phyloP scores from a whole-genome alignment of 176 grass and related monocot species.

The Phoenix roebelenii region DNA sequence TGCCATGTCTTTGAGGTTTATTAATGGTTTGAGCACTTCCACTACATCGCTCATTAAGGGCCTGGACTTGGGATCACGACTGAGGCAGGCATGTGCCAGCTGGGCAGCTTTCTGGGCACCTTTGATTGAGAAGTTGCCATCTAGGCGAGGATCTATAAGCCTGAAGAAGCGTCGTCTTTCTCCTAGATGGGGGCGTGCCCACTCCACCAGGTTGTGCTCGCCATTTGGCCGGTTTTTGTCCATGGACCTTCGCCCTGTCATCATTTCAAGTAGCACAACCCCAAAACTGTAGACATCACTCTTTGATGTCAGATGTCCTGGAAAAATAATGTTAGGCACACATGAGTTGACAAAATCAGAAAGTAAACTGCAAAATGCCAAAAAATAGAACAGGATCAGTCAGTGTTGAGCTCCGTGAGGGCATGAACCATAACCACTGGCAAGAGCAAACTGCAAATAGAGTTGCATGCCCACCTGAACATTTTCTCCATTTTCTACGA shows the following conservation, averaged over 20 bases:
- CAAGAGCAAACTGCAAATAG: too few relatives aligned
- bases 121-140: conserved; percentile 73
- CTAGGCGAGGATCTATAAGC: conserved; percentile 56
- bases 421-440: too few relatives aligned
- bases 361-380: conserved; percentile 1
- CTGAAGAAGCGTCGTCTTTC: conserved; percentile 70
- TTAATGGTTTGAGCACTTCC: conserved; percentile 78
- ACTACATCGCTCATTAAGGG: conserved; percentile 90
- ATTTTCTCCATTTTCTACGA: too few relatives aligned
- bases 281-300: conserved; percentile 80
- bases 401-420: too few relatives aligned
- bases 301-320: conserved; percentile 89
- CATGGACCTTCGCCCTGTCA: conserved; percentile 75
- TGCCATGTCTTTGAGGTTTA: conserved; percentile 89
- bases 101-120: conserved; percentile 67
- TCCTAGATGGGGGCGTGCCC: conserved; percentile 60
- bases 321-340: conserved; percentile 2
- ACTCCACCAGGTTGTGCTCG: conserved; percentile 88
- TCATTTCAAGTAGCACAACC: conserved; percentile 81
- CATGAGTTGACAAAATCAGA: too few relatives aligned
- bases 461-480: too few relatives aligned
- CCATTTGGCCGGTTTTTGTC: conserved; percentile 89
- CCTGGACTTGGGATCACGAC: conserved; percentile 55
- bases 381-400: too few relatives aligned
- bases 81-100: conserved; percentile 58